These are phyloP conservation scores for Botryosphaeria agaves DNA, from an alignment of 2,329 filamentous ascomycete species.

Conservation along the genomic window DNA sequence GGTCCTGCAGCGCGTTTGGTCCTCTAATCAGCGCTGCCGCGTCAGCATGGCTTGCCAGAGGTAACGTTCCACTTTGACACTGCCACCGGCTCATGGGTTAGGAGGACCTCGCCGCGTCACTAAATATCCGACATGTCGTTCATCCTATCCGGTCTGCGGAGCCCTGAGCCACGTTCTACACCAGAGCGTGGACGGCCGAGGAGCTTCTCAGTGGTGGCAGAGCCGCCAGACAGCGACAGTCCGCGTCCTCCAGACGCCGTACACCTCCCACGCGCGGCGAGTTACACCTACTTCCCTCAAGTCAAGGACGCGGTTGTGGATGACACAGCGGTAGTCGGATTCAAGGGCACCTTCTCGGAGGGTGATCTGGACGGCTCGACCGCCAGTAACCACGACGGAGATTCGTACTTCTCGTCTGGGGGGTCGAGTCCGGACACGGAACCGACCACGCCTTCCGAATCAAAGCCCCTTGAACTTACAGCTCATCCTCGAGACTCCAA, in stretches of 20 bases:
- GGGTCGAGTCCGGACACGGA: constrained; percentile 26
- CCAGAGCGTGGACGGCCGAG: not conserved
- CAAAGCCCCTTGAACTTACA: constrained; percentile 12
- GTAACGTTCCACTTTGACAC: too few species aligned
- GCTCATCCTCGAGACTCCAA: constrained; percentile 13
- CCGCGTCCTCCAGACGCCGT: not conserved
- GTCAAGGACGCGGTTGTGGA: constrained; percentile 12
- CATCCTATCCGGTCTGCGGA: too few species aligned
- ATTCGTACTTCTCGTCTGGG: constrained; percentile 22
- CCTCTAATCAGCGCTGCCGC: too few species aligned
- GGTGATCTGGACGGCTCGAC: constrained; percentile 21
- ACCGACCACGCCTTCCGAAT: constrained; percentile 12
- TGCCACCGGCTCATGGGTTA: too few species aligned
- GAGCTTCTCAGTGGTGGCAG: not conserved
- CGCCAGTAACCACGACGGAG: constrained; percentile 16
- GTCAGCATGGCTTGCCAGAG: too few species aligned
- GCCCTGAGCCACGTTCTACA: too few species aligned
- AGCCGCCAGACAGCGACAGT: not conserved
- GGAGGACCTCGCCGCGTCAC: too few species aligned
- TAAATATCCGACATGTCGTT: too few species aligned
- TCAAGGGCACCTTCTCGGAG: constrained; percentile 34
- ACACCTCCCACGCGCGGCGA: constrained; percentile 35
- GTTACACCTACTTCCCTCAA: constrained; percentile 37
- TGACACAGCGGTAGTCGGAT: constrained; percentile 13
- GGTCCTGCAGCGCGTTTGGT: too few species aligned